Evolutionary conservation across 169 alveolate genomes (phyloP), one percentile per base, ranked within the genome.

Genomic region (Plasmodium gallinaceum): DNA sequence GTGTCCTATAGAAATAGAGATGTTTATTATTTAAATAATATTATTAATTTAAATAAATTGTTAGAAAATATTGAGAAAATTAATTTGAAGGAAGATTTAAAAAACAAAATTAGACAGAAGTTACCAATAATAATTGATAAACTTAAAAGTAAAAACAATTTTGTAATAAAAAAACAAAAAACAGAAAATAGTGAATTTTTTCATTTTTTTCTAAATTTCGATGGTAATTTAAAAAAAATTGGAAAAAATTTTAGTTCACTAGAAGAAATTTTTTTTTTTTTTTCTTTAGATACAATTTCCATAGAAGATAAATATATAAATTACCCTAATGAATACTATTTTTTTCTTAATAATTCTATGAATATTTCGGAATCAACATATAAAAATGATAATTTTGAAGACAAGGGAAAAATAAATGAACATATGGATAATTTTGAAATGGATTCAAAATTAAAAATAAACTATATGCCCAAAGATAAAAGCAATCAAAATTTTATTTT

Each of bases 241-340:
- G 91, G 91, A 7, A 22, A 24, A 20, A 68, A 32, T 26, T 83
- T 83, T 22, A 22, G 58, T 22, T 83, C 91, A 0, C 51, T 8
- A 7, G 91, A 83, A 26, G 91, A 83, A 68, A 83, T 83, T 57
- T 66, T 14, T 18, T 83, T 68, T 62, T 62, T 83, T 43, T 83
- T 83, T 69, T 83, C 91, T 18, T n/a, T 83, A 60, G 91, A 83
- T 24, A 54, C 76, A 24, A 18, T 78, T 24, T 78, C 46, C 42
- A 76, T 65, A 22, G 32, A 78, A 12, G 89, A 78, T 26, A 78
- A 78, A 57, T 78, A 78, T 69, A 58, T 42, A 45, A 61, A 69
- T 26, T 52, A 48, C 43, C 89, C 89, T n/a, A 45, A 78, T 22
- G 89, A 62, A 37, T 78, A 46, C 46, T 78, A 39, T 69, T 78